Evolutionary conservation across 805 yeast species (phyloP).

Genomic region (Debaryomyces tyrocola): DNA sequence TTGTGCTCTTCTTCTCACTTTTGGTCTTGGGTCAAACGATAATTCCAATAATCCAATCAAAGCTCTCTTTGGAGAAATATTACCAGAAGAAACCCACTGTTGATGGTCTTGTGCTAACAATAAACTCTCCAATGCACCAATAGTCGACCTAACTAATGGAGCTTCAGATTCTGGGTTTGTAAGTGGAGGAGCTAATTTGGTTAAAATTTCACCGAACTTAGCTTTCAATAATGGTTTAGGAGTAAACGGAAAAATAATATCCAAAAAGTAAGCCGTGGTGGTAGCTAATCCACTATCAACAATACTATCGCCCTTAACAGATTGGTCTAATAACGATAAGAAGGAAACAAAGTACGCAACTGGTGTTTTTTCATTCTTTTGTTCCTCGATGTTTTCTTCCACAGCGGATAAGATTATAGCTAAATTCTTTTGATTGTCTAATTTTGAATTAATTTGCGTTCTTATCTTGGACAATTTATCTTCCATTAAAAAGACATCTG

Average conservation of each 20-base stretch:
- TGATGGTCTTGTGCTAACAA: constrained; percentile 76
- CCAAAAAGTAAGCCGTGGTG: constrained; percentile 77
- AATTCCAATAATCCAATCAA: constrained; percentile 74
- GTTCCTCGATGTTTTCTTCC: constrained; percentile 80
- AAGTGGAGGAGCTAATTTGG: constrained; percentile 79
- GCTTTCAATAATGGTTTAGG: constrained; percentile 68
- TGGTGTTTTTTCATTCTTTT: constrained; percentile 59
- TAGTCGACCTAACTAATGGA: constrained; percentile 75
- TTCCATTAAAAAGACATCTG: constrained; percentile 52
- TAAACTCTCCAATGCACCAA: constrained; percentile 81
- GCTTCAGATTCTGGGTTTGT: constrained; percentile 71
- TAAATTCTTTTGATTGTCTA: constrained; percentile 82
- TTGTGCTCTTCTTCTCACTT: constrained; percentile 91
- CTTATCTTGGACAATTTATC: constrained; percentile 67
- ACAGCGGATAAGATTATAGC: constrained; percentile 85
- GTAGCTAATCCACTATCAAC: constrained; percentile 67
- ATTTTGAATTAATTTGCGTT: constrained; percentile 69
- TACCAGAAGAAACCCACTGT: constrained; percentile 64
- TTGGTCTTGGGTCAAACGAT: constrained; percentile 86
- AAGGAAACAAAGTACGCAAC: constrained; percentile 86
- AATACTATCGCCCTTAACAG: constrained; percentile 49
- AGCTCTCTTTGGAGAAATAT: constrained; percentile 80
- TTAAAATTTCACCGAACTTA: constrained; percentile 74
- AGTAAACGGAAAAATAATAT: constrained; percentile 71
- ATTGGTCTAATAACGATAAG: constrained; percentile 76